Evolutionary conservation across 2,329 filamentous ascomycete genomes (phyloP), one percentile per base, ranked within the genome.

Genomic region (Microcyclosporella mali): DNA sequence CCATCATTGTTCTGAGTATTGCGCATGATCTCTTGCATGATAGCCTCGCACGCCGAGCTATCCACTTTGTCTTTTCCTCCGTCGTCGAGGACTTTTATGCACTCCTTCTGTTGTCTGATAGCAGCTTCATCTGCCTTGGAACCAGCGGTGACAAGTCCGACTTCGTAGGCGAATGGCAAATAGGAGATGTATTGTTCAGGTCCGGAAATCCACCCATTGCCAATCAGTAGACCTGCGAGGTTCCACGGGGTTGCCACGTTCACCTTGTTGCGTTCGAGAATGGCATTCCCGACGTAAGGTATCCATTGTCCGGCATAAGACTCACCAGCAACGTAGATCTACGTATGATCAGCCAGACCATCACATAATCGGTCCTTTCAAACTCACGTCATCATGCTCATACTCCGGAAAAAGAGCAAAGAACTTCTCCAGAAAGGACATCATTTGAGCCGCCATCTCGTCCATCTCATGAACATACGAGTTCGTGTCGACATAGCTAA

Each of bases 241-340:
- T 84, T 83, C 92, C 90, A 98, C 18, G 69, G 62, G 41, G 69
- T 66, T 4, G 68, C 51, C 3, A 55, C 53, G 2, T 64, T 57
- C n/a, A 56, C 55, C 27, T 84, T 83, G 70, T 98, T 98, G 47
- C 88, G 86, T 36, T 88, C 82, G 45, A 95, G 73, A 42, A 98
- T 94, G 15, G 85, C 85, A 59, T 83, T 82, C n/a, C 89, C 85
- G 52, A 99, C 92, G 64, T 98, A 95, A 1, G 92, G 92, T 49
- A 98, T 97, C 67, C 97, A 84, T 62, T 97, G 92, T 33, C 92
- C 92, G 4, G 92, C 92, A 62, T 89, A 98, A 0, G 90, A 98
- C 70, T 99, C 92, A 56, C 94, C 92, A 1, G 90, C 86, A 52
- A 98, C 75, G 65, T 95, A 98, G 15, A 98, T 70, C 89, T 97